Evolutionary conservation across 441 rosid genomes (phyloP).

Genomic region (California macrophylla): DNA sequence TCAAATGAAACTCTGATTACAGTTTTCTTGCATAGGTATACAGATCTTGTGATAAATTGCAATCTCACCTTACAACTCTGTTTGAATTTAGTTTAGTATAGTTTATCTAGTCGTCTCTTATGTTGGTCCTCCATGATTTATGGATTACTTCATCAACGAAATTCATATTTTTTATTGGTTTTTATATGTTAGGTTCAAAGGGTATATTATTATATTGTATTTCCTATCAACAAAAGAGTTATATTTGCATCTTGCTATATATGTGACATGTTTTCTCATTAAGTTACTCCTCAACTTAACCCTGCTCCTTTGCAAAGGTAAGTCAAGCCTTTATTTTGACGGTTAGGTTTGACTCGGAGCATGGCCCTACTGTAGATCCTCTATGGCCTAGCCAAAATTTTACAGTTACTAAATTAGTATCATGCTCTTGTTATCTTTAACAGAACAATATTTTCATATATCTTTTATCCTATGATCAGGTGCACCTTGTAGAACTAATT

Average conservation of each 20-base stretch:
- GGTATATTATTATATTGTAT: not conserved
- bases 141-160: not conserved
- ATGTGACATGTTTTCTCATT: not conserved
- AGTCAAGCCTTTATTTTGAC: not conserved
- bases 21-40: not conserved
- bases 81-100: not conserved
- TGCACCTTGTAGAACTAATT: conserved; percentile 17
- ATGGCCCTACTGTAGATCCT: not conserved
- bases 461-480: conserved; percentile 1
- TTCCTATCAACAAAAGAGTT: not conserved
- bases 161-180: not conserved
- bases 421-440: not conserved
- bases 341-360: not conserved
- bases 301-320: not conserved
- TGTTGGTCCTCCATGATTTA: not conserved
- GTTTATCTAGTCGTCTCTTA: not conserved
- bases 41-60: not conserved
- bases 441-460: conserved; percentile 3
- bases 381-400: not conserved
- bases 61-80: not conserved
- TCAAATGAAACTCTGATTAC: not conserved
- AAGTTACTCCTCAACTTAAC: not conserved
- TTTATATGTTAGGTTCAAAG: not conserved
- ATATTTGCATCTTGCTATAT: not conserved
- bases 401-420: not conserved